A percentile compares a stretch with the other conserved stretches of the same genome.
Evolutionary conservation across 1,284 basidiomycete genomes (phyloP).

Genomic region (Pholiota adiposa): DNA sequence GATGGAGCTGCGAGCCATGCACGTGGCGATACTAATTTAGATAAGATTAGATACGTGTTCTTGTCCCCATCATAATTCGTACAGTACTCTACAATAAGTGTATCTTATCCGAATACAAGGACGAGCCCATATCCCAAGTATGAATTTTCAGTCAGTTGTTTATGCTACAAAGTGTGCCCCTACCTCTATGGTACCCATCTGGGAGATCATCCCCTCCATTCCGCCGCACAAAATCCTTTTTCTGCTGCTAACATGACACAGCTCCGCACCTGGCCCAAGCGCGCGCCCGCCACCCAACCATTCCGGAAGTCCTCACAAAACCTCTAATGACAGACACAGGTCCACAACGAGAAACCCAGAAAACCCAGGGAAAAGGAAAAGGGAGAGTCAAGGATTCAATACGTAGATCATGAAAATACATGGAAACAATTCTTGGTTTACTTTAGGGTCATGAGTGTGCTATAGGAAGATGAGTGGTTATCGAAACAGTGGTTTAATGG

Average conservation of each 20-base stretch:
- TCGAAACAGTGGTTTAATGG: not conserved
- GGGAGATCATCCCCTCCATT: not conserved
- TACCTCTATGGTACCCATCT: too few species aligned
- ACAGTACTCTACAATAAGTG: too few species aligned
- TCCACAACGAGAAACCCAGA: too few species aligned
- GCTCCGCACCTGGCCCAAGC: not conserved
- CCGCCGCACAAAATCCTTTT: not conserved
- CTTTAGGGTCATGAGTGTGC: not conserved
- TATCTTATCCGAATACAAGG: too few species aligned
- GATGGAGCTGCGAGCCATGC: not conserved
- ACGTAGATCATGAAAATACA: not conserved
- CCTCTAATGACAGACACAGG: not conserved
- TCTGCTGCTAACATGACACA: too few species aligned
- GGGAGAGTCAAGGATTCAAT: too few species aligned
- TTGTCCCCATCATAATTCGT: not conserved
- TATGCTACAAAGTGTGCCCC: too few species aligned
- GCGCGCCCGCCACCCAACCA: too few species aligned
- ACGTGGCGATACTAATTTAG: not conserved
- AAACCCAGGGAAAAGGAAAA: too few species aligned
- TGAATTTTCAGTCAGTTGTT: too few species aligned
- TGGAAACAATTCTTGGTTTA: not conserved
- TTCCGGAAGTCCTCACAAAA: too few species aligned
- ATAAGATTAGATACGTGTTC: not conserved
- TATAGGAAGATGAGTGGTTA: not conserved
- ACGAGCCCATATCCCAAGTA: too few species aligned